These are phyloP conservation scores for Russula earlei DNA, from an alignment of 768 basidiomycete genomes.

Conservation along the genomic window DNA sequence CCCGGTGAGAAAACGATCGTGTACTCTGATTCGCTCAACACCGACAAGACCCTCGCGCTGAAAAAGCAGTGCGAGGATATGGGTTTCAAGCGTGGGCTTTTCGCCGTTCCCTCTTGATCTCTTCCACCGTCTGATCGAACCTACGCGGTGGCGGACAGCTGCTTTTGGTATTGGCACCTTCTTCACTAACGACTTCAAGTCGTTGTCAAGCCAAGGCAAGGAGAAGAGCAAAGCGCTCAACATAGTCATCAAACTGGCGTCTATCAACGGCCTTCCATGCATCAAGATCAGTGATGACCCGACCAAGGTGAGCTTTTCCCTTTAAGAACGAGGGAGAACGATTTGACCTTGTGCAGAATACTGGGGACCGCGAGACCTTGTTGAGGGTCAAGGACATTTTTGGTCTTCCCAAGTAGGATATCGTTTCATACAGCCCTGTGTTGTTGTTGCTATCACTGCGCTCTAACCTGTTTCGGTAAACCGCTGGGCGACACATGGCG, in stretches of 20 bases:
- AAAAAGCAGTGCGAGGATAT: constrained; percentile 64
- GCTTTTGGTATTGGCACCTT: constrained; percentile 92
- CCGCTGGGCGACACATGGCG: neutral
- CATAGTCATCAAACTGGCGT: constrained; percentile 88
- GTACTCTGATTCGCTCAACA: constrained; percentile 74
- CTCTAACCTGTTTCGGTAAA: neutral
- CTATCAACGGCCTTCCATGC: constrained; percentile 64
- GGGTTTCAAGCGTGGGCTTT: constrained; percentile 50
- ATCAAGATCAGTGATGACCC: constrained; percentile 93
- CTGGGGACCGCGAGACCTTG: constrained; percentile 42
- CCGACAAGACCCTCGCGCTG: constrained; percentile 61
- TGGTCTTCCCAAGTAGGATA: constrained; percentile 25
- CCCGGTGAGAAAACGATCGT: constrained; percentile 57
- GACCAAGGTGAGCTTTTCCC: constrained; percentile 47
- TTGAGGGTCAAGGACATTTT: constrained; percentile 43
- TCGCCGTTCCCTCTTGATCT: neutral
- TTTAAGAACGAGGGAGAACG: neutral
- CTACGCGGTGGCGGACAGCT: constrained; percentile 40
- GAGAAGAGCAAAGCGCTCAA: constrained; percentile 77
- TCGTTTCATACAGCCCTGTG: neutral
- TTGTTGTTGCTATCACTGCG: neutral
- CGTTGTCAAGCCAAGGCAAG: constrained; percentile 32
- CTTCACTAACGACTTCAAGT: constrained; percentile 80
- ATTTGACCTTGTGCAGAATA: constrained; percentile 30
- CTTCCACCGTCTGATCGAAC: neutral